Percentiles rank a stretch among this genome's conserved stretches.
phyloP scores from a whole-genome alignment of 1,139 yeast genomes.

The Yamadazyma conglobata region DNA sequence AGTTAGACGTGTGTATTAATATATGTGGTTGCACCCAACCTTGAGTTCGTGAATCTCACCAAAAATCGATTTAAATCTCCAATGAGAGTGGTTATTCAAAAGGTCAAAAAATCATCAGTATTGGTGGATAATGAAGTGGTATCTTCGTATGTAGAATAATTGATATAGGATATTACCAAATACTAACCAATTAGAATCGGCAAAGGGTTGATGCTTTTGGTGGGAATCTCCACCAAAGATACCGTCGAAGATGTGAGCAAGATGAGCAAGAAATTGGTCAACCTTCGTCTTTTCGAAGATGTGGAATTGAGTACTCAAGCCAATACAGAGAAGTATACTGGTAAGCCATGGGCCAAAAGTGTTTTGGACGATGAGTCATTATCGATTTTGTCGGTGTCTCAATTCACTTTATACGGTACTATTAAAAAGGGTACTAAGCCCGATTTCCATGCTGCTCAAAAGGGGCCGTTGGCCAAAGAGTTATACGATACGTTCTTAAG shows the following conservation, averaged over 20 bases:
- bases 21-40: too few relatives aligned
- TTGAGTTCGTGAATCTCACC: too few relatives aligned
- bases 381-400: conserved; percentile 59
- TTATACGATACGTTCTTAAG: conserved; percentile 62
- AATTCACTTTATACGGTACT: conserved; percentile 82
- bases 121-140: conserved; percentile 68
- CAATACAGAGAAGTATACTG: conserved; percentile 47
- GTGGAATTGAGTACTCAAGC: conserved; percentile 24
- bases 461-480: conserved; percentile 66
- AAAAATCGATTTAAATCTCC: not conserved
- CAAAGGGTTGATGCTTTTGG: conserved; percentile 73
- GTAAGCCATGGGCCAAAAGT: conserved; percentile 53
- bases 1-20: too few relatives aligned
- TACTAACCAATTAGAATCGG: conserved; percentile 43
- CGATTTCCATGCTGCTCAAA: conserved; percentile 87
- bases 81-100: conserved; percentile 88
- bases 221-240: conserved; percentile 80
- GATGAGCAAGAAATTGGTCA: conserved; percentile 63
- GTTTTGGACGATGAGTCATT: conserved; percentile 34
- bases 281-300: conserved; percentile 72
- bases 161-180: not conserved
- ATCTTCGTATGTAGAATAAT: conserved; percentile 52
- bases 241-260: conserved; percentile 67
- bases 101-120: conserved; percentile 84
- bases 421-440: conserved; percentile 90